Evolutionary conservation across 1,284 basidiomycete genomes (phyloP).

Genomic region (Fomitopsis pinicola): DNA sequence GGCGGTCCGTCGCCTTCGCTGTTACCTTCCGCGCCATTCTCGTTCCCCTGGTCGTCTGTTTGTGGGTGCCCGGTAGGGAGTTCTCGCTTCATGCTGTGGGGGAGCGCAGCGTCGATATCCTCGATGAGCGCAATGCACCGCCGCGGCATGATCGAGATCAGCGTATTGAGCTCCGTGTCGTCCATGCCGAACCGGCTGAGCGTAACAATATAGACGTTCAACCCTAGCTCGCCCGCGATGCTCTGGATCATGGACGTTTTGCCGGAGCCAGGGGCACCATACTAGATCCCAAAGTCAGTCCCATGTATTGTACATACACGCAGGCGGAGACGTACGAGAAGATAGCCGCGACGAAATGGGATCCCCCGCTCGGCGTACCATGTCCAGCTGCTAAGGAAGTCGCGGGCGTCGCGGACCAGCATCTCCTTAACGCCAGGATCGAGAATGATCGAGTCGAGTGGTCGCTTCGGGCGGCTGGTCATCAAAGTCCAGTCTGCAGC

Average conservation of each 20-base stretch:
- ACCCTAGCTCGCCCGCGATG: slow-evolving; percentile 69
- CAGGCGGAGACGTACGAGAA: slow-evolving; percentile 41
- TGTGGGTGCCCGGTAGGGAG: slow-evolving; percentile 19
- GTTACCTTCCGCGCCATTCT: background rate
- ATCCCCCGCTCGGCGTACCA: slow-evolving; percentile 56
- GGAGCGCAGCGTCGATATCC: slow-evolving; percentile 75
- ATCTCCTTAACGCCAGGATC: slow-evolving; percentile 17
- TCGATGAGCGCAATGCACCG: slow-evolving; percentile 77
- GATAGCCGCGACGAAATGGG: slow-evolving; percentile 69
- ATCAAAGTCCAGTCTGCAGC: slow-evolving; percentile 12
- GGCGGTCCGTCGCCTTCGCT: background rate
- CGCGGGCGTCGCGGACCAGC: slow-evolving; percentile 14
- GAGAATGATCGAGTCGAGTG: slow-evolving; percentile 14
- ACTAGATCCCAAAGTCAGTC: slow-evolving; percentile 27
- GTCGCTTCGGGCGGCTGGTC: slow-evolving; percentile 13
- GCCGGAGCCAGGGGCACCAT: slow-evolving; percentile 75
- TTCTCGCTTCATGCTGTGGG: slow-evolving; percentile 22
- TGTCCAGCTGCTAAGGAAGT: slow-evolving; percentile 16
- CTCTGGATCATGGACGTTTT: slow-evolving; percentile 75
- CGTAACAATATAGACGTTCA: slow-evolving; percentile 73
- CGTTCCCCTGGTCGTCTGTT: background rate
- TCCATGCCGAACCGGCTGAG: slow-evolving; percentile 66
- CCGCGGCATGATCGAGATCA: slow-evolving; percentile 64
- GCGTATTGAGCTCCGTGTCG: slow-evolving; percentile 53
- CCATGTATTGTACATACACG: background rate